Evolutionary conservation across 768 basidiomycete genomes (phyloP).

Genomic region (Lentinula raphanica): DNA sequence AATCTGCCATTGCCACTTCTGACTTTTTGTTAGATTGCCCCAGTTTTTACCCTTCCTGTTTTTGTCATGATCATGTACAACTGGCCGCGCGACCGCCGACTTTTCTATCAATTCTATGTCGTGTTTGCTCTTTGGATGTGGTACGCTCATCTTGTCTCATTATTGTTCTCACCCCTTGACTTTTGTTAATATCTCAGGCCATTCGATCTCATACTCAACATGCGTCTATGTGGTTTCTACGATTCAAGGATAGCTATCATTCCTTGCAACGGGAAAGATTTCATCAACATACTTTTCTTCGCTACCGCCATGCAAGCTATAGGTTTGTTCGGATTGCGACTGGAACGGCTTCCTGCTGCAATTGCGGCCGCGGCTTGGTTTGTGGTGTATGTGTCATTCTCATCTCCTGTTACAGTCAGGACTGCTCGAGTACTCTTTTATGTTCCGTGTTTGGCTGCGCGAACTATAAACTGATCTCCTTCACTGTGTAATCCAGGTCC

Average conservation of each 20-base stretch:
- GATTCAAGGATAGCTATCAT: not conserved
- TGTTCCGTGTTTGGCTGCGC: not conserved
- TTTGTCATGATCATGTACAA: slow-evolving; percentile 44
- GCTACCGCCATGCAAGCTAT: slow-evolving; percentile 36
- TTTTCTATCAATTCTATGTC: slow-evolving; percentile 45
- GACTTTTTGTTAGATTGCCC: slow-evolving; percentile 31
- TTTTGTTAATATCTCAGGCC: slow-evolving; percentile 14
- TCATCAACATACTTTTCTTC: slow-evolving; percentile 34
- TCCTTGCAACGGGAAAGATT: slow-evolving; percentile 43
- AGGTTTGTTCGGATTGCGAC: slow-evolving; percentile 45
- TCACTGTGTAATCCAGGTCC: not conserved
- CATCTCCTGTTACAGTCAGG: too few species aligned
- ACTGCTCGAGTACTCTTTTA: not conserved
- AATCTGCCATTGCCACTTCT: not conserved
- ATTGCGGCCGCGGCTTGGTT: slow-evolving; percentile 35
- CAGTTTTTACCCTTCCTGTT: slow-evolving; percentile 43
- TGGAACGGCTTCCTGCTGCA: slow-evolving; percentile 40
- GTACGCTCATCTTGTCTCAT: slow-evolving; percentile 18
- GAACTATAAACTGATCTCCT: not conserved
- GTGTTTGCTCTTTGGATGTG: slow-evolving; percentile 45
- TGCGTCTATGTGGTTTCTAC: slow-evolving; percentile 20
- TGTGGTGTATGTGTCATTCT: slow-evolving; percentile 21
- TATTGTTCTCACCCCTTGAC: not conserved
- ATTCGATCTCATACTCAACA: slow-evolving; percentile 24
- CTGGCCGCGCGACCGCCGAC: slow-evolving; percentile 40